Evolutionary conservation across 2,329 filamentous ascomycete species (phyloP), one percentile per base, ranked within the genome.

Genomic region (Stachybotrys chartarum): DNA sequence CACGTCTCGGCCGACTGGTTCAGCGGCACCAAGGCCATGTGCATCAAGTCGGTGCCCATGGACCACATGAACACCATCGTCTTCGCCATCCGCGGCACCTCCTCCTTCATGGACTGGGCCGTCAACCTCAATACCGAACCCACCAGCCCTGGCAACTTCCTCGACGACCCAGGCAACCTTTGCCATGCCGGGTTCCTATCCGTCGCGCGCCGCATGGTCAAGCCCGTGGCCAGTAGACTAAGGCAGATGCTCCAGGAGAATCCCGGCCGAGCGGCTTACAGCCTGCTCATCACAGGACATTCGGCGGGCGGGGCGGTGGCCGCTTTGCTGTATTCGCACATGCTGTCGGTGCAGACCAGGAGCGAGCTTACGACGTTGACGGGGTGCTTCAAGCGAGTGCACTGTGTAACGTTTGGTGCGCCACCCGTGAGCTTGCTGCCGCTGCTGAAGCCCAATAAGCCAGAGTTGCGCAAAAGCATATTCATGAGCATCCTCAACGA

Each of bases 271-370:
- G 78, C 82, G 6, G 74, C 76, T 3, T 88, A 85, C 64, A 90
- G 86, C 16, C 77, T 96, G 8, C 76, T 96, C 17, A 88, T 96
- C 57, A 95, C 91, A 0, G 91, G 91, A 0, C 91, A 96, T 66
- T 91, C 87, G 1, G 91, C 91, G 0, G 91, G 91, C 16, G 91
- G 91, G 3, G 91, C 91, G 0, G 85, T 96, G 1, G 91, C 91
- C 0, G 81, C 86, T 3, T 75, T 96, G 11, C 76, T 96, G 0
- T 96, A 91, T 70, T 80, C 82, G 42, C 91, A 96, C 70, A 93
- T 96, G 86, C 79, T 93, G 45, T 76, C 83, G 3, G 77, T 74
- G 3, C 80, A 78, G 1, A 76, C 86, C 3, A 69, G 76, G 47
- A 90, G 86, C 7, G 87, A 93, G 64, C 81, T 96, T 48, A 89